phyloP scores from a whole-genome alignment of 441 rosid genomes.

The Manihot esculenta region DNA sequence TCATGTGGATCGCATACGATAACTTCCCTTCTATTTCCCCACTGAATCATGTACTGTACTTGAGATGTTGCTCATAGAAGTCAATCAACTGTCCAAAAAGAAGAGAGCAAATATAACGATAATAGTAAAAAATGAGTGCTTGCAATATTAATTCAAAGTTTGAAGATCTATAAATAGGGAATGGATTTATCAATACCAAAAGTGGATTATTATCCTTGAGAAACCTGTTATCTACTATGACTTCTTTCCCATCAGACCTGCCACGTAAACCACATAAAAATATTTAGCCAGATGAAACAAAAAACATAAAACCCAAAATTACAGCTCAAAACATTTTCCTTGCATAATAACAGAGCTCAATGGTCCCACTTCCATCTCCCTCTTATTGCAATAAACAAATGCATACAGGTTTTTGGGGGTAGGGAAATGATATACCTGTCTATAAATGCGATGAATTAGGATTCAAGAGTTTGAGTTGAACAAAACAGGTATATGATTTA shows the following conservation, averaged over 20 bases:
- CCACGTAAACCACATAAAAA: conserved; percentile 9
- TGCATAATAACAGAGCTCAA: conserved; percentile 1
- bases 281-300: background rate
- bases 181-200: conserved; percentile 52
- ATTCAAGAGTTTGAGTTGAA: background rate
- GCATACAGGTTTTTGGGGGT: background rate
- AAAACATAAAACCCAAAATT: background rate
- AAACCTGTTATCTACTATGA: conserved; percentile 75
- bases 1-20: conserved; percentile 11
- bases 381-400: background rate
- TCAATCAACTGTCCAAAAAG: conserved; percentile 62
- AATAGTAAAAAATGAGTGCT: background rate
- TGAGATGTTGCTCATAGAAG: conserved; percentile 92
- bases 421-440: background rate
- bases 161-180: background rate
- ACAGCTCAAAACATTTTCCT: background rate
- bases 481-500: background rate
- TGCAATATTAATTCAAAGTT: background rate
- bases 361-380: background rate
- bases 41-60: conserved; percentile 56
- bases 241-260: conserved; percentile 92
- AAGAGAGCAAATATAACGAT: conserved; percentile 9
- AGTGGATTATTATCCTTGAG: conserved; percentile 84
- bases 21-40: conserved; percentile 7
- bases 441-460: background rate